Conservation (phyloP, 345 rosid genomes). For the Eucalyptus viminalis region DNA sequence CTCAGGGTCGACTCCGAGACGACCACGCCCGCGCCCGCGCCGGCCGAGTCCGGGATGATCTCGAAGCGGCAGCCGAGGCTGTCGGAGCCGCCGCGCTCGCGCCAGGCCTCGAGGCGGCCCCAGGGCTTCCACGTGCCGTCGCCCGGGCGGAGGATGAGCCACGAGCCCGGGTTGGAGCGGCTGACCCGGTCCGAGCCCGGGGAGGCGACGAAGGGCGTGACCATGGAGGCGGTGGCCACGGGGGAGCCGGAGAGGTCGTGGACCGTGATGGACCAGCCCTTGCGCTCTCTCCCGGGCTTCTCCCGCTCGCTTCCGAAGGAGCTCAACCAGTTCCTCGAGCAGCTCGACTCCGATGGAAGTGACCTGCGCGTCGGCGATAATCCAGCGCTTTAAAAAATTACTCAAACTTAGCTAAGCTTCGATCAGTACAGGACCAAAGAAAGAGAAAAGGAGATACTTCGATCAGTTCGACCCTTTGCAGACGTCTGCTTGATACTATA, state of each 20-base stretch:
- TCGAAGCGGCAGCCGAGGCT: slow-evolving; percentile 76
- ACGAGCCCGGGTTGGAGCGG: slow-evolving; percentile 79
- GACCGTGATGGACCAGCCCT: slow-evolving; percentile 90
- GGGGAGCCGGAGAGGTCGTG: slow-evolving; percentile 94
- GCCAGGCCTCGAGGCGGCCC: slow-evolving; percentile 95
- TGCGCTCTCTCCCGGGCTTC: slow-evolving; percentile 59
- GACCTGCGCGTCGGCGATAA: slow-evolving; percentile 20
- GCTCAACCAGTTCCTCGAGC: slow-evolving; percentile 56
- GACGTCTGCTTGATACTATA: background rate
- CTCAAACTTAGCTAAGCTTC: background rate
- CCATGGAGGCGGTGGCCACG: slow-evolving; percentile 72
- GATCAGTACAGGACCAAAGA: background rate
- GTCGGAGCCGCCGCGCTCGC: slow-evolving; percentile 64
- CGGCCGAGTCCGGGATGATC: slow-evolving; percentile 56
- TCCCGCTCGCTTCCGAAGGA: slow-evolving; percentile 86
- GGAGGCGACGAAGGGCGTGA: slow-evolving; percentile 78
- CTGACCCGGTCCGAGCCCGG: slow-evolving; percentile 85
- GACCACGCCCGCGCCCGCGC: slow-evolving; percentile 59
- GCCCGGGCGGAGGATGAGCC: slow-evolving; percentile 85
- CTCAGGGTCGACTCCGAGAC: slow-evolving; percentile 61
- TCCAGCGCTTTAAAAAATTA: background rate
- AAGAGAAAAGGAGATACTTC: background rate
- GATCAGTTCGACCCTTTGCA: background rate
- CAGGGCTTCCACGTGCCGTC: slow-evolving; percentile 86
- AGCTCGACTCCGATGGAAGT: slow-evolving; percentile 32